Evolutionary conservation across 441 rosid genomes (phyloP).

Genomic region (Manihot esculenta): DNA sequence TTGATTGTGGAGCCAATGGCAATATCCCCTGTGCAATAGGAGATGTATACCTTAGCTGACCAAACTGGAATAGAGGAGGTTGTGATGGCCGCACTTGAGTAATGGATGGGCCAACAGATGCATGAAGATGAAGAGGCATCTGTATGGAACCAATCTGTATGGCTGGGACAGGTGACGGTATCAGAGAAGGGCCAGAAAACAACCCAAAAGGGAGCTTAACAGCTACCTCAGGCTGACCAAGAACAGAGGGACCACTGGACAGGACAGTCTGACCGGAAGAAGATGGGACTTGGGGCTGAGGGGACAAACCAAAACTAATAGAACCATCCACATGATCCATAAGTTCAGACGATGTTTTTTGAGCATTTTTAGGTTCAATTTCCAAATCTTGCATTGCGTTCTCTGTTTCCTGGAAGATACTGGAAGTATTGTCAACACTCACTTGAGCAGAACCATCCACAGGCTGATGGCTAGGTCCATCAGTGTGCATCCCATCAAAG

Average conservation of each 20-base stretch:
- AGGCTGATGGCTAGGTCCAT: conserved; percentile 38
- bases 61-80: conserved; percentile 87
- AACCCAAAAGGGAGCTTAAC: conserved; percentile 90
- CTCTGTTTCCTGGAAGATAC: conserved; percentile 54
- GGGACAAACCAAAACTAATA: conserved; percentile 33
- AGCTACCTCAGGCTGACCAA: conserved; percentile 60
- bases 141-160: conserved; percentile 99
- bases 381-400: conserved; percentile 49
- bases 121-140: conserved; percentile 97
- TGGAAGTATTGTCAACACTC: conserved; percentile 42
- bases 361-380: conserved; percentile 39
- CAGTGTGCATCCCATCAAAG: conserved; percentile 35
- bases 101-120: conserved; percentile 65
- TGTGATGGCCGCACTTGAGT: conserved; percentile 64
- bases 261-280: conserved; percentile 40
- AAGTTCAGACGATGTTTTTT: conserved; percentile 41
- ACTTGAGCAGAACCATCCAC: conserved; percentile 36
- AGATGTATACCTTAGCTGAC: conserved; percentile 80
- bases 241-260: conserved; percentile 40
- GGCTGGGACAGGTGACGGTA: conserved; percentile 94
- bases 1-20: conserved; percentile 63
- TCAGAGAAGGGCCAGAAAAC: conserved; percentile 88
- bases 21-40: conserved; percentile 73
- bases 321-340: conserved; percentile 39
- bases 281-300: conserved; percentile 37